phyloP scores from a whole-genome alignment of 805 yeast species.

The Pichia kluyveri region DNA sequence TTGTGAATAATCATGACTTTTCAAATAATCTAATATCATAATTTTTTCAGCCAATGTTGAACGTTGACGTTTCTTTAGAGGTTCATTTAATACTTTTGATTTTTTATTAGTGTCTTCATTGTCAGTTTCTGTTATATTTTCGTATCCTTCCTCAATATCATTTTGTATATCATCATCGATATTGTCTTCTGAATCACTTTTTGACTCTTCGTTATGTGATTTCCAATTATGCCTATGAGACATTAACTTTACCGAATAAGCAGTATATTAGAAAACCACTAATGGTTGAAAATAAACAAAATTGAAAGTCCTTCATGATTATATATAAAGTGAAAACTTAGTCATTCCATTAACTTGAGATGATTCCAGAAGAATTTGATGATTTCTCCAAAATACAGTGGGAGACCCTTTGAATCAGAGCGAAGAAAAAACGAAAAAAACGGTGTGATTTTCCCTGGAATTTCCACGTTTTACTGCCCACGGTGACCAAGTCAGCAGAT shows the following conservation, averaged over 20 bases:
- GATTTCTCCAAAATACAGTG: neutral
- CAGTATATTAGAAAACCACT: too few species aligned
- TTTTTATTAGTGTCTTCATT: neutral
- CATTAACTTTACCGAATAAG: too few species aligned
- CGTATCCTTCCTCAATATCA: neutral
- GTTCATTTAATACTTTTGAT: neutral
- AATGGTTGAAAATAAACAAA: too few species aligned
- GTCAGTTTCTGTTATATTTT: neutral
- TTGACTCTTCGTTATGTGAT: too few species aligned
- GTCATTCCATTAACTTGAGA: neutral
- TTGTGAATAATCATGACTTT: conserved; percentile 41
- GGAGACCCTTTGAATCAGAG: too few species aligned
- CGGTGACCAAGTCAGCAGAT: too few species aligned
- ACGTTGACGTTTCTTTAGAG: conserved; percentile 16
- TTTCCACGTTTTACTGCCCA: too few species aligned
- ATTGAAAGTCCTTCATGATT: too few species aligned
- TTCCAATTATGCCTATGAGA: too few species aligned
- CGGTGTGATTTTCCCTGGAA: neutral
- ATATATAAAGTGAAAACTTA: neutral
- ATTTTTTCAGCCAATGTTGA: conserved; percentile 54
- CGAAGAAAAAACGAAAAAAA: neutral
- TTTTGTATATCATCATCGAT: neutral
- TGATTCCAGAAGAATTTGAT: neutral
- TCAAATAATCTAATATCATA: conserved; percentile 43
- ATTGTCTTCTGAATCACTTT: neutral